These are phyloP conservation scores for Linum usitatissimum DNA, from an alignment of 345 rosid species.

Conservation along the genomic window DNA sequence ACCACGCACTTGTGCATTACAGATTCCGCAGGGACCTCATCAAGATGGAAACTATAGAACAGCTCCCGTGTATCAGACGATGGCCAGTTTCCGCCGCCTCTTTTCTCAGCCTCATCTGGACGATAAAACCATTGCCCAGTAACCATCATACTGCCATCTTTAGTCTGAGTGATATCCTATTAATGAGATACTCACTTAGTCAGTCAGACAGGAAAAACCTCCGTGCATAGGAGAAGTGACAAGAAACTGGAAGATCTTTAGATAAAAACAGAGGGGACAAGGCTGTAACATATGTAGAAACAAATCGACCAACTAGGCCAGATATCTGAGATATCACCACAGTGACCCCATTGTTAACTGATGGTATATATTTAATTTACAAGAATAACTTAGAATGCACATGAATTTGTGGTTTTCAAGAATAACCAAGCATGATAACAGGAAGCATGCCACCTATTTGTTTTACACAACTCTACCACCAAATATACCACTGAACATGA, in stretches of 20 bases:
- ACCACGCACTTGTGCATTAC: conserved; percentile 97
- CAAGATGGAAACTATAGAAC: conserved; percentile 91
- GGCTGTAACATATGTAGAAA: too few relatives aligned
- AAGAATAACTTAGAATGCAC: too few relatives aligned
- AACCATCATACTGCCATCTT: conserved; percentile 57
- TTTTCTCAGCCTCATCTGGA: conserved; percentile 91
- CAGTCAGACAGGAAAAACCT: background rate
- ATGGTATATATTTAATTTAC: too few relatives aligned
- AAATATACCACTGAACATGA: too few relatives aligned
- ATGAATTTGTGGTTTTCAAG: too few relatives aligned
- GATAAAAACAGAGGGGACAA: background rate
- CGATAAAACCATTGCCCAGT: conserved; percentile 98
- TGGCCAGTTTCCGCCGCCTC: conserved; percentile 92
- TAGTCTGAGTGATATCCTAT: conserved; percentile 69
- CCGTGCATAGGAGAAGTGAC: background rate
- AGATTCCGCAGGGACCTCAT: conserved; percentile 93
- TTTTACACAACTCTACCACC: too few relatives aligned
- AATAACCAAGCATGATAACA: too few relatives aligned
- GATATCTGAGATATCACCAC: too few relatives aligned
- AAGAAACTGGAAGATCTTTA: background rate
- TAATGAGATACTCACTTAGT: conserved; percentile 14
- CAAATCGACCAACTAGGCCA: too few relatives aligned
- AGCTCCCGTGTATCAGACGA: conserved; percentile 76
- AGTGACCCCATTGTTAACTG: too few relatives aligned
- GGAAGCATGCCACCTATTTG: too few relatives aligned